These are phyloP conservation scores for Metarhizium rileyi DNA, from an alignment of 2,329 filamentous ascomycete genomes.

Conservation along the genomic window DNA sequence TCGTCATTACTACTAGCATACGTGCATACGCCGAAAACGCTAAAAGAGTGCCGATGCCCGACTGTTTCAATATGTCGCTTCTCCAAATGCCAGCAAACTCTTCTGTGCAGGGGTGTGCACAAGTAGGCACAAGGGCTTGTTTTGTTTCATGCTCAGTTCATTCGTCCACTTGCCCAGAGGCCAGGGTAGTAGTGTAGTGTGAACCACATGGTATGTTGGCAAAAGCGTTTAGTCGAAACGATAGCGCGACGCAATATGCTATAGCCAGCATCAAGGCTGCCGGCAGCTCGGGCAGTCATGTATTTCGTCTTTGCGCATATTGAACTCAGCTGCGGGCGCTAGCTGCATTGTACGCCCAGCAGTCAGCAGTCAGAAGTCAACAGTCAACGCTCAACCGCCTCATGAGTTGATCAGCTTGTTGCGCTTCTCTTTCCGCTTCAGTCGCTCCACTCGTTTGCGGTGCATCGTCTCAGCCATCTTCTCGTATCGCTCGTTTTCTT, in stretches of 20 bases:
- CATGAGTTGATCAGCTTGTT: constrained; percentile 71
- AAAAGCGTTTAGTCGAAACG: background rate
- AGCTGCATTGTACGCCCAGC: background rate
- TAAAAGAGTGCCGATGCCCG: background rate
- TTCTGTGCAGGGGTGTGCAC: background rate
- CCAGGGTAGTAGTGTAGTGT: too few relatives aligned
- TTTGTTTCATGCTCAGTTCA: background rate
- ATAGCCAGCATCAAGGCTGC: background rate
- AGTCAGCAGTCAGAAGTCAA: too few relatives aligned
- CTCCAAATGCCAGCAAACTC: background rate
- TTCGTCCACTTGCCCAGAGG: too few relatives aligned
- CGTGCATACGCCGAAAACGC: background rate
- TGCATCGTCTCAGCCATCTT: constrained; percentile 98
- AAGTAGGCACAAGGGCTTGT: background rate
- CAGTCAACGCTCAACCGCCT: constrained; percentile 7
- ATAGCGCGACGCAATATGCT: background rate
- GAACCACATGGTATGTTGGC: background rate
- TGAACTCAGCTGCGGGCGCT: background rate
- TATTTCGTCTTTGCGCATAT: background rate
- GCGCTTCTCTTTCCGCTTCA: constrained; percentile 94
- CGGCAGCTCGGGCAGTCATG: background rate
- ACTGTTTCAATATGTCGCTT: background rate
- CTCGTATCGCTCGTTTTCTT: constrained; percentile 85
- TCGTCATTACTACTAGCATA: background rate
- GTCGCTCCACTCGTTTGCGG: constrained; percentile 80